Conservation (phyloP, 164 flowering plant species). For the Sextonia rubra region DNA sequence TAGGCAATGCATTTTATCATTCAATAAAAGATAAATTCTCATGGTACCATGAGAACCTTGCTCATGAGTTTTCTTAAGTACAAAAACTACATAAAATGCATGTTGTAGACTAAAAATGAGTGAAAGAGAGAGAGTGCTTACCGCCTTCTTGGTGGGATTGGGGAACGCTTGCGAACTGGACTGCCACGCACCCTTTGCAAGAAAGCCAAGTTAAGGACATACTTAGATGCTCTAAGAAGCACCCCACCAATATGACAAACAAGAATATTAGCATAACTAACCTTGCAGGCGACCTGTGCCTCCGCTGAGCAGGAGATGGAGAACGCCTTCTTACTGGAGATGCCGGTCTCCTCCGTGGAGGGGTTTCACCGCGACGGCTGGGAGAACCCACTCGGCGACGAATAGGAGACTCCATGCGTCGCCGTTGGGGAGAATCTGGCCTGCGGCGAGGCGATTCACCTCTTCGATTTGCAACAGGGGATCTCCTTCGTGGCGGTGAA, state of each 20-base stretch:
- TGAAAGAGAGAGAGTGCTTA: constrained; percentile 12
- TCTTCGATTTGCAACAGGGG: constrained; percentile 45
- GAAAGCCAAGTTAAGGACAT: constrained; percentile 35
- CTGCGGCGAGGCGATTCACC: constrained; percentile 73
- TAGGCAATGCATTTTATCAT: too few species aligned
- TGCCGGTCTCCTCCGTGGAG: constrained; percentile 77
- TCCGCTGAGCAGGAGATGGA: constrained; percentile 69
- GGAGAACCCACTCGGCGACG: constrained; percentile 68
- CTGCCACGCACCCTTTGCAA: constrained; percentile 82
- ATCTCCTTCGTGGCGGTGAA: constrained; percentile 74
- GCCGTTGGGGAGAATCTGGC: constrained; percentile 52
- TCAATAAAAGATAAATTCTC: too few species aligned
- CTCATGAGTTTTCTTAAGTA: too few species aligned
- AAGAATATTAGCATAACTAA: constrained; percentile 15
- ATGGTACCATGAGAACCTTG: too few species aligned
- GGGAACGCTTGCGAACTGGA: constrained; percentile 86
- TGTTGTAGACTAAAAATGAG: neutral
- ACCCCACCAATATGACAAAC: neutral
- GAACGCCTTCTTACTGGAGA: constrained; percentile 85
- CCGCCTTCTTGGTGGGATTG: constrained; percentile 83
- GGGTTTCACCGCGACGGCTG: constrained; percentile 65
- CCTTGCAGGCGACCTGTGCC: constrained; percentile 81
- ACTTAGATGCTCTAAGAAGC: neutral
- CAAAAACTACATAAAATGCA: neutral
- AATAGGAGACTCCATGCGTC: constrained; percentile 67